These are phyloP conservation scores for Apiotrichum sp. DNA, from an alignment of 1,284 basidiomycete genomes.

Conservation along the genomic window DNA sequence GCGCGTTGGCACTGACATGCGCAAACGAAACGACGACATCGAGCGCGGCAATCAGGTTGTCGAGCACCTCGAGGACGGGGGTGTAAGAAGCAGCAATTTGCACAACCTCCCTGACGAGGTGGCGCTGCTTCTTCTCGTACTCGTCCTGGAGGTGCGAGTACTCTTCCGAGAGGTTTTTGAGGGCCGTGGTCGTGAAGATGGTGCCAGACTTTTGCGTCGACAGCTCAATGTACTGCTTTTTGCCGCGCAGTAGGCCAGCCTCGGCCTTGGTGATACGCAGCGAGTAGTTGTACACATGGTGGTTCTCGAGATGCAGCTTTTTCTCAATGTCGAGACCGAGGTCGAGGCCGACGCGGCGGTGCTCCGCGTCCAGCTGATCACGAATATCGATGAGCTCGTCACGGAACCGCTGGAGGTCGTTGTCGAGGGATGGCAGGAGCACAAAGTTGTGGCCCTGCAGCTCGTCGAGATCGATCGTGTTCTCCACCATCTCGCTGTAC, in stretches of 20 bases:
- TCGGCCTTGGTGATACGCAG: constrained; percentile 90
- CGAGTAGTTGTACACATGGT: constrained; percentile 83
- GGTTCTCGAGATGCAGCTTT: constrained; percentile 94
- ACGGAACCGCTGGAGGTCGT: constrained; percentile 63
- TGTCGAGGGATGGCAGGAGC: constrained; percentile 64
- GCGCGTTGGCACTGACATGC: constrained; percentile 79
- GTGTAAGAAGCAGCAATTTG: constrained; percentile 89
- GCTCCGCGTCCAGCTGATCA: constrained; percentile 79
- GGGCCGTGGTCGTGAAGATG: constrained; percentile 77
- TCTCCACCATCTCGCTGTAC: constrained; percentile 90
- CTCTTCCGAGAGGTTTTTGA: constrained; percentile 69
- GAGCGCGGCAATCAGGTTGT: constrained; percentile 78
- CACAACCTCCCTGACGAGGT: constrained; percentile 88
- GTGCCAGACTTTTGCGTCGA: constrained; percentile 81
- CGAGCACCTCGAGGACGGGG: constrained; percentile 82
- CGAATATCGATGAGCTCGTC: constrained; percentile 63
- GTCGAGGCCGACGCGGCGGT: constrained; percentile 64
- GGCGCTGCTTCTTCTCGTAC: constrained; percentile 71
- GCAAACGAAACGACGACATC: constrained; percentile 91
- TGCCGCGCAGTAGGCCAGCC: constrained; percentile 63
- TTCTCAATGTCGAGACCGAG: constrained; percentile 85
- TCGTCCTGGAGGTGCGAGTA: constrained; percentile 63
- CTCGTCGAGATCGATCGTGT: constrained; percentile 86
- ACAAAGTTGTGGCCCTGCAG: constrained; percentile 79
- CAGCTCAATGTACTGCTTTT: constrained; percentile 74